Conservation (phyloP, 305 asterid species). For the Solanum hybrid region DNA sequence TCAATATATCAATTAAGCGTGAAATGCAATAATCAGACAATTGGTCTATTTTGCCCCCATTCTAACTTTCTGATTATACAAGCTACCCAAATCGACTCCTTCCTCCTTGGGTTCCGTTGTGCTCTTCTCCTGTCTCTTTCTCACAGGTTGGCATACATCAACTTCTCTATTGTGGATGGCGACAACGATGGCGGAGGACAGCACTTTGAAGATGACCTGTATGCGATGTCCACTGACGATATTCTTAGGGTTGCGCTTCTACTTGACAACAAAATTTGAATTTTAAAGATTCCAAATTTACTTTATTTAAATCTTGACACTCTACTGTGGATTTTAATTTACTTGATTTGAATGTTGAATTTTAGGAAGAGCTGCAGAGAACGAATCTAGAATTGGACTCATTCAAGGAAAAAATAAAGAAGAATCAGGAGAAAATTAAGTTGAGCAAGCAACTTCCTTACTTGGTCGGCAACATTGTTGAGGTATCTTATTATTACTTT, state of each 20-base stretch:
- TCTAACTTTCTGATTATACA: neutral
- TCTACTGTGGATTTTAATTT: neutral
- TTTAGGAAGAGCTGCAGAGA: constrained; percentile 70
- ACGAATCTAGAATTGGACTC: constrained; percentile 67
- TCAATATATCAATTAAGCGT: no score
- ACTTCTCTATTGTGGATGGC: constrained; percentile 14
- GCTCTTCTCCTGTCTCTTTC: neutral
- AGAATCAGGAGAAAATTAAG: constrained; percentile 78
- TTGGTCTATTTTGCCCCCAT: neutral
- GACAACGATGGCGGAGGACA: constrained; percentile 64
- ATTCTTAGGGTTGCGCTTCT: constrained; percentile 65
- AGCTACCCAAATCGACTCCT: neutral
- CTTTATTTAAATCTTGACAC: neutral
- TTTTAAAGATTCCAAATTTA: constrained; percentile 40
- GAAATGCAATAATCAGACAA: neutral
- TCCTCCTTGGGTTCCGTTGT: neutral
- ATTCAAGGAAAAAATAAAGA: constrained; percentile 65
- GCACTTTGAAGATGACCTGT: constrained; percentile 57
- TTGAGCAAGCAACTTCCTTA: constrained; percentile 79
- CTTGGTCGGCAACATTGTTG: constrained; percentile 76
- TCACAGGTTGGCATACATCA: neutral
- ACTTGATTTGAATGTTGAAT: constrained; percentile 5
- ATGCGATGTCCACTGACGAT: constrained; percentile 63
- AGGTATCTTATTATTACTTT: constrained; percentile 24
- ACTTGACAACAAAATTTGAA: constrained; percentile 68